Percentiles rank a stretch among this genome's conserved stretches.
Evolutionary conservation across 179 eudicot genomes (phyloP).

Genomic region (Vitellaria paradoxa): DNA sequence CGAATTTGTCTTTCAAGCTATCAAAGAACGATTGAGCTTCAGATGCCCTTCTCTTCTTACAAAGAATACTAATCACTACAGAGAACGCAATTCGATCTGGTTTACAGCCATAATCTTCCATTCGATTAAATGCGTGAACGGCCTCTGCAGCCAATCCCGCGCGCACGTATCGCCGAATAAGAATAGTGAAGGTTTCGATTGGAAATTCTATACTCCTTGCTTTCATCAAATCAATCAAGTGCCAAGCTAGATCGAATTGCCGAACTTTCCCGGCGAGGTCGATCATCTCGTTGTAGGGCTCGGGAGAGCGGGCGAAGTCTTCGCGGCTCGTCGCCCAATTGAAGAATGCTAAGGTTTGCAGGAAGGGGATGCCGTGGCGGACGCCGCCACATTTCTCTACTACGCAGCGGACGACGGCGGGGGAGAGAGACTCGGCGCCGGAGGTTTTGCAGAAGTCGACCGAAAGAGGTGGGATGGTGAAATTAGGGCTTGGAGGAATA

Average conservation of each 20-base stretch:
- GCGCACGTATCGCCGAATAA: slow-evolving; percentile 70
- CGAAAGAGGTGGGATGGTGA: slow-evolving; percentile 47
- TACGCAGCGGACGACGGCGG: slow-evolving; percentile 43
- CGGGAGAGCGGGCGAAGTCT: slow-evolving; percentile 12
- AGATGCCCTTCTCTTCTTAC: slow-evolving; percentile 60
- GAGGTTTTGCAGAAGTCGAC: slow-evolving; percentile 37
- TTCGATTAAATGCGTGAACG: slow-evolving; percentile 62
- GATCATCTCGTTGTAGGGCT: slow-evolving; percentile 56
- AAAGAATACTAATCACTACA: slow-evolving; percentile 46
- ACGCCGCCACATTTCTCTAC: slow-evolving; percentile 50
- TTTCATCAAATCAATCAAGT: slow-evolving; percentile 66
- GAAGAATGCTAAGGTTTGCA: slow-evolving; percentile 73
- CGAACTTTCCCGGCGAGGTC: slow-evolving; percentile 76
- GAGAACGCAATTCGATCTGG: slow-evolving; percentile 58
- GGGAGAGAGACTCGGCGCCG: slow-evolving; percentile 36
- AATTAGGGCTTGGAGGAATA: slow-evolving; percentile 29
- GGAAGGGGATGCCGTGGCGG: slow-evolving; percentile 74
- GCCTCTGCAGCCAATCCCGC: slow-evolving; percentile 78
- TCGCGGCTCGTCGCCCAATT: slow-evolving; percentile 51
- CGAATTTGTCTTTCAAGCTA: slow-evolving; percentile 50
- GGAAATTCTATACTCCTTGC: slow-evolving; percentile 31
- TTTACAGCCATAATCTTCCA: slow-evolving; percentile 73
- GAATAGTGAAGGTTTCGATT: slow-evolving; percentile 41
- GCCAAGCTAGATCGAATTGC: slow-evolving; percentile 73
- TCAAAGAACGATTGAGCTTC: slow-evolving; percentile 88